These are phyloP conservation scores for Paramyrothecium sp. DNA, from an alignment of 2,329 filamentous ascomycete genomes.

Conservation along the genomic window DNA sequence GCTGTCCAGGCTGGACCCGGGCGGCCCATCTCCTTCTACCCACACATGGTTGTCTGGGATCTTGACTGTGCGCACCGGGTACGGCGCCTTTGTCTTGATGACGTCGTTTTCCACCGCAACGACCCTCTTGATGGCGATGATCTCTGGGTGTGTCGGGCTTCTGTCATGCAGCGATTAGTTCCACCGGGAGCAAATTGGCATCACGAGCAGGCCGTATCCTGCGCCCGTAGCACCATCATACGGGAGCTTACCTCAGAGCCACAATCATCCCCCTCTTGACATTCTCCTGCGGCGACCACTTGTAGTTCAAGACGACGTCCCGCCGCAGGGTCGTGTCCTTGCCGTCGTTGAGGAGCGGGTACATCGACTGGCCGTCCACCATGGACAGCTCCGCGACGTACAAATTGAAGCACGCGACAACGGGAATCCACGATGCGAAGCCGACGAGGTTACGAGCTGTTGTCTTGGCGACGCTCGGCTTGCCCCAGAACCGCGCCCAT, in stretches of 20 bases:
- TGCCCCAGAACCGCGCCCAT: constrained; percentile 31
- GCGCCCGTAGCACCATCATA: neutral
- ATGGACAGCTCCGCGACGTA: constrained; percentile 57
- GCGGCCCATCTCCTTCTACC: constrained; percentile 87
- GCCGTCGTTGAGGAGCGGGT: constrained; percentile 70
- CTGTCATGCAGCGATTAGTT: constrained; percentile 36
- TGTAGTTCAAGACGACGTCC: constrained; percentile 59
- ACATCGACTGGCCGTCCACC: constrained; percentile 69
- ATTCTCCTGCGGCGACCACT: constrained; percentile 55
- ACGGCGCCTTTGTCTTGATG: constrained; percentile 64
- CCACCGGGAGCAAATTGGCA: neutral
- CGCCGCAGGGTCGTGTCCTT: constrained; percentile 53
- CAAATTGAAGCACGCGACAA: constrained; percentile 59
- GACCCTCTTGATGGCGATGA: constrained; percentile 76
- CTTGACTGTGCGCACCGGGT: constrained; percentile 52
- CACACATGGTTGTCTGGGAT: constrained; percentile 87
- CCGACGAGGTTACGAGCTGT: constrained; percentile 48
- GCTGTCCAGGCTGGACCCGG: constrained; percentile 73
- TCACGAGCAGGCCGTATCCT: neutral
- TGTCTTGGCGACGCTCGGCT: constrained; percentile 20
- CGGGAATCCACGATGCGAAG: constrained; percentile 61
- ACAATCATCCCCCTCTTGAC: constrained; percentile 73
- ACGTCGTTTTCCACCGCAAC: constrained; percentile 78
- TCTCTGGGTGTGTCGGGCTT: constrained; percentile 68
- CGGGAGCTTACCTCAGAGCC: constrained; percentile 57